Evolutionary conservation across 1,284 basidiomycete genomes (phyloP), one percentile per base, ranked within the genome.

Genomic region (Malassezia nana): DNA sequence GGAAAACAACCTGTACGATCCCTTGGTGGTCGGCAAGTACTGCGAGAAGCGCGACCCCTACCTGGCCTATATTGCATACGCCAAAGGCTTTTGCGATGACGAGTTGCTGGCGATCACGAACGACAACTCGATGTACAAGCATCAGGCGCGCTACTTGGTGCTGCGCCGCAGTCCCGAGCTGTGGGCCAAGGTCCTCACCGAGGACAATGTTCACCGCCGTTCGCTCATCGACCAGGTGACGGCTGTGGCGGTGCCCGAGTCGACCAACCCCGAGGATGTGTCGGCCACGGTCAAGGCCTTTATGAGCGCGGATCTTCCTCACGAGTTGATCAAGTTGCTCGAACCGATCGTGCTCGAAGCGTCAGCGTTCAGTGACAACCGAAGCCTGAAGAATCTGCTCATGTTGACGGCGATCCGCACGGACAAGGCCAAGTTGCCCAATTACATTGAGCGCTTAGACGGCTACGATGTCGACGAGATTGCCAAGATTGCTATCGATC

Each of bases 101-200:
- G 94, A 99, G 77, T 82, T 99, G 64, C 90, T 99, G 74, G 76
- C 83, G 29, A 92, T 99, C 76, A 98, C 94, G 51, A 98, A 98
- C 75, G 92, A 95, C 67, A 99, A 99, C 78, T 86, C 90, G 29
- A 99, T 98, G 94, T 99, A 94, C 82, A 99, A 98, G 78, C 92
- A 98, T 74, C 94, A 98, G 77, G 88, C 94, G 50, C 84, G 94
- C 33, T 99, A 99, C 78, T 83, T 98, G 59, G 89, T 96, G 74
- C 95, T 92, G 78, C 84, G 94, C 63, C 87, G 92, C 59, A 85
- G 91, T 62, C 83, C 88, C 22, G 92, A 98, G 62, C 83, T 99
- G 41, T 99, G 94, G 94, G 84, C 85, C 2, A 89, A 95, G 77
- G 94, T 99, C 35, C 84, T 99, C 51, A 79, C 82, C 22, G 80